Evolutionary conservation across 2,329 filamentous ascomycete genomes (phyloP).

Genomic region (Ceratocystis cacaofunesta): DNA sequence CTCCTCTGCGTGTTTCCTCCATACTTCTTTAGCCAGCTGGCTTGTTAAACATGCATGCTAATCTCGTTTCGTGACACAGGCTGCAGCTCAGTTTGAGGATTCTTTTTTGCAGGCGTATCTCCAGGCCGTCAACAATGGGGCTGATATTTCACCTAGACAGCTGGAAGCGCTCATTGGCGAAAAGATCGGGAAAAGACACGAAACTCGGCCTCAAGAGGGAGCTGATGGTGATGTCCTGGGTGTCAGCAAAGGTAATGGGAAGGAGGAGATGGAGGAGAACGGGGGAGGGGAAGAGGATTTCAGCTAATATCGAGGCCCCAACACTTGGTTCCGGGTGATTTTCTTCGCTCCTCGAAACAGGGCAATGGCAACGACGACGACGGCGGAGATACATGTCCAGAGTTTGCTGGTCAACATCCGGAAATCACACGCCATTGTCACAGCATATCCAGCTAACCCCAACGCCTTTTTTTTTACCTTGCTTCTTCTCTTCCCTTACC

Average conservation of each 20-base stretch:
- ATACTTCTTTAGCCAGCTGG: too few species aligned
- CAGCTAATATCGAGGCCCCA: background rate
- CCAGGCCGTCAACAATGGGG: background rate
- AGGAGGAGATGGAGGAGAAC: background rate
- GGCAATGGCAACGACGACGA: background rate
- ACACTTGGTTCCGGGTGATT: background rate
- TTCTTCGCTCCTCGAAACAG: background rate
- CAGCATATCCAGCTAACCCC: background rate
- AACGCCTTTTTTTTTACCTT: background rate
- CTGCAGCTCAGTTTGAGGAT: slow-evolving; percentile 5
- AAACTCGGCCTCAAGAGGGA: background rate
- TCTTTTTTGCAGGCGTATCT: slow-evolving; percentile 9
- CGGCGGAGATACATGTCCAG: background rate
- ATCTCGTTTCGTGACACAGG: background rate
- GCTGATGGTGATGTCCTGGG: background rate
- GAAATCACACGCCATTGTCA: background rate
- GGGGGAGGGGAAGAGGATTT: slow-evolving; percentile 9
- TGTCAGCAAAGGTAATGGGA: background rate
- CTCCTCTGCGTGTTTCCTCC: background rate
- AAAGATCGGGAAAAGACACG: background rate
- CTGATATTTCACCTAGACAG: slow-evolving; percentile 8
- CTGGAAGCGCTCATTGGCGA: background rate
- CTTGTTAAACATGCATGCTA: background rate
- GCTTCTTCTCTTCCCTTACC: background rate
- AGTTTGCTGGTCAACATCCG: background rate